A percentile compares a stretch with the other conserved stretches of the same genome.
Evolutionary conservation across 495 filamentous ascomycete genomes (phyloP).

Genomic region (Chaetomium cochliodes): DNA sequence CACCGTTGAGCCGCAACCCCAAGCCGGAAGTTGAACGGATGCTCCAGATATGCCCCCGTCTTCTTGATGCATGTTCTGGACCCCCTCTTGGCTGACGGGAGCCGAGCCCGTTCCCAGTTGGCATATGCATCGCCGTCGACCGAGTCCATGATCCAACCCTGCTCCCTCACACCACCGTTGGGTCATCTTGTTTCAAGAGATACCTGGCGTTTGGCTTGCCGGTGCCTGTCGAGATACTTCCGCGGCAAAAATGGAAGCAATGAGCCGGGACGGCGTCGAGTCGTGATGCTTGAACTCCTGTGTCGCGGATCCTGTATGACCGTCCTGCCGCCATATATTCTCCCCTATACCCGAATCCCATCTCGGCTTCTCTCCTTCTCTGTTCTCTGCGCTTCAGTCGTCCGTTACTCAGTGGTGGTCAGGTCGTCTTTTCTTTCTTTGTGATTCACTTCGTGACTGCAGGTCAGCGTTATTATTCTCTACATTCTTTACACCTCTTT

Average conservation of each 20-base stretch:
- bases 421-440: slow-evolving; percentile 16
- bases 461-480: slow-evolving; percentile 32
- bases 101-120: background rate
- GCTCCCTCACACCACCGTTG: slow-evolving; percentile 16
- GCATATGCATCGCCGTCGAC: background rate
- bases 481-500: slow-evolving; percentile 24
- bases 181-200: slow-evolving; percentile 13
- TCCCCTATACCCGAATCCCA: slow-evolving; percentile 1
- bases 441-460: slow-evolving; percentile 37
- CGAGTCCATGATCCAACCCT: background rate
- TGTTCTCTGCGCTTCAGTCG: slow-evolving; percentile 13
- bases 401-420: slow-evolving; percentile 1
- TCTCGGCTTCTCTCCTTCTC: slow-evolving; percentile 7
- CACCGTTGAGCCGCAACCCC: slow-evolving; percentile 16
- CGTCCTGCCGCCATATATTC: slow-evolving; percentile 21
- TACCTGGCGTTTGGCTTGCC: background rate
- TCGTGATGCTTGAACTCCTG: slow-evolving; percentile 20
- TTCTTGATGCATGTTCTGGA: slow-evolving; percentile 21
- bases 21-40: slow-evolving; percentile 31
- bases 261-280: background rate
- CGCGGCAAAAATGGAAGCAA: background rate
- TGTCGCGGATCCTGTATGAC: slow-evolving; percentile 25
- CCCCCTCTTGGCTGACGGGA: slow-evolving; percentile 8
- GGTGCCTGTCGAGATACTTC: background rate
- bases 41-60: slow-evolving; percentile 13